Evolutionary conservation across 208 protist species (phyloP).

Genomic region (Polymyxa betae): DNA sequence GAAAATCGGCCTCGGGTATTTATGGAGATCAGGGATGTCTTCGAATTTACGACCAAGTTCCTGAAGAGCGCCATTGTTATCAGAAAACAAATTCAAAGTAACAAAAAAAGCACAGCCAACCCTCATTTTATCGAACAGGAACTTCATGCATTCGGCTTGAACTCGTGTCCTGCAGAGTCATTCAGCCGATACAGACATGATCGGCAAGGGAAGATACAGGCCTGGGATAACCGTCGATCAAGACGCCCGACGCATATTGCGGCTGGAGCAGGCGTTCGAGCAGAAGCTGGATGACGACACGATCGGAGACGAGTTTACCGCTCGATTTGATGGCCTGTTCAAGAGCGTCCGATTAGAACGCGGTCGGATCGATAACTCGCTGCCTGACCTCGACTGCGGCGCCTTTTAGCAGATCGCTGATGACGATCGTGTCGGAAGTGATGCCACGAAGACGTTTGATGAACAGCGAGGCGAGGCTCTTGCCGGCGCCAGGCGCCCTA

Average conservation of each 20-base stretch:
- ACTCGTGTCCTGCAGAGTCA: background rate
- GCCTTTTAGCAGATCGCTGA: background rate
- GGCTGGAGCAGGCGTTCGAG: constrained; percentile 3
- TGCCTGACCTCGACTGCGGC: background rate
- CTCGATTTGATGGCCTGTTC: background rate
- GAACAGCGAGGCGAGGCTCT: background rate
- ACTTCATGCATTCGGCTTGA: background rate
- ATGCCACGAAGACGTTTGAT: background rate
- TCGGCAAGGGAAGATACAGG: no score
- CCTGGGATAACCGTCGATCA: background rate
- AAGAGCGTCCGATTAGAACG: background rate
- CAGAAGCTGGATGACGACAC: background rate
- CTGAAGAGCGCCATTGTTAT: background rate
- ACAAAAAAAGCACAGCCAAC: background rate
- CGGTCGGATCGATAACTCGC: background rate
- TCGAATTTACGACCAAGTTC: background rate
- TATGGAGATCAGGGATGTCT: background rate
- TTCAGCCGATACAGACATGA: no score
- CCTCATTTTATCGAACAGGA: constrained; percentile 10
- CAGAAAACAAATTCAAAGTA: background rate
- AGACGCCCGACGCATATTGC: background rate
- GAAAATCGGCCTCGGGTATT: background rate
- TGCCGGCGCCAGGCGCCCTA: background rate
- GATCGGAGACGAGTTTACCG: background rate
- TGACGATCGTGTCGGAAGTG: background rate